Base-by-base conservation (phyloP, 2,329 filamentous ascomycete genomes). In the Apiospora kogelbergensis region DNA sequence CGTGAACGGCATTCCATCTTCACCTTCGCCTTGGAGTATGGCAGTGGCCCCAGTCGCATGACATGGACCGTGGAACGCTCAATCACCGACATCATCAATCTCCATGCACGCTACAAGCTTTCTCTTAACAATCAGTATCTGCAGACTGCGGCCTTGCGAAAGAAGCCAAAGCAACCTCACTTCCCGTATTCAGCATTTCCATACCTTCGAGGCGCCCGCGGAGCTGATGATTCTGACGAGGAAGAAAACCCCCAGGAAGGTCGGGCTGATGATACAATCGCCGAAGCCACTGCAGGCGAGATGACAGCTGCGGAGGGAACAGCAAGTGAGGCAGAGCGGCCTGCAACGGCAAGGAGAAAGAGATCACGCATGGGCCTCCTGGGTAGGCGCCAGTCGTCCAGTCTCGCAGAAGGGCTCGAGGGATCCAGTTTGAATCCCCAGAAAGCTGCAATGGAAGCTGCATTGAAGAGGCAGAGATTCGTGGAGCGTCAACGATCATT, bases 21-120 rank as follows among this genome's bases (percentile, higher is more conserved):
- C 79, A 91, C 91, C 60, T 95, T 99, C 68, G 94, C 97, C 74
- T 85, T 99, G 20, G 96, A 99, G 78, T 99, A 99, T 78, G 96
- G 96, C 17, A 98, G 93, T 77, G 97, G 96, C 0, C 89, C 96
- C 68, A 98, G 95, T 68, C 89, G 96, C 69, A 98, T 99, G 97
- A 93, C 93, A 77, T 99, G 96, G 96, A 91, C 93, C 22, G 93
- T 99, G 69, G 90, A 94, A 75, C 89, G 96, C 67, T 95, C 93
- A 11, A 88, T 98, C 46, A 87, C 90, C 74, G 96, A 99, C 78
- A 97, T 99, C 74, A 89, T 93, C 74, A 97, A 98, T 75, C 84
- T 99, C 44, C 96, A 99, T 80, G 85, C 94, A 76, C 95, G 97
- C 74, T 99, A 98, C 86, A 97, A 96, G 78, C 85, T 97, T 67